phyloP scores from a whole-genome alignment of 306 rosid genomes.

The Cotoneaster glaucophyllus region DNA sequence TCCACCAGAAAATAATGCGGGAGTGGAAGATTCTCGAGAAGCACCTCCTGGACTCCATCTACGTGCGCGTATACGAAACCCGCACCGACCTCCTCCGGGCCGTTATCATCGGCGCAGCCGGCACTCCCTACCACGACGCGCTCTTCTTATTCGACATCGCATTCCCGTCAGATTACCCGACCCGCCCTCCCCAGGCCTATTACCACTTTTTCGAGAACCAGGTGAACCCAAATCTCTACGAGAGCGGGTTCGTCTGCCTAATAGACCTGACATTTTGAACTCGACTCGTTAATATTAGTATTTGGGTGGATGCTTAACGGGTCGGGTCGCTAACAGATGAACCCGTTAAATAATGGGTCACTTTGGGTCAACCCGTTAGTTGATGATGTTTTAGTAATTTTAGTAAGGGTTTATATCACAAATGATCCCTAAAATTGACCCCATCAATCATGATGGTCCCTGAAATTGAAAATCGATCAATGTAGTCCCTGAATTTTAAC shows the following conservation, averaged over 20 bases:
- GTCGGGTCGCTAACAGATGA: too few relatives aligned
- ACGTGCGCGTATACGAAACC: constrained; percentile 38
- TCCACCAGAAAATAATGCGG: constrained; percentile 29
- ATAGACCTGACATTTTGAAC: too few relatives aligned
- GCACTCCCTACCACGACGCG: constrained; percentile 52
- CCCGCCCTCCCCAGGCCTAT: constrained; percentile 24
- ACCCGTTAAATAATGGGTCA: too few relatives aligned
- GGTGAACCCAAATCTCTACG: constrained; percentile 38
- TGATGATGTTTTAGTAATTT: too few relatives aligned
- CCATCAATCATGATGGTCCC: too few relatives aligned
- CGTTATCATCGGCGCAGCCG: constrained; percentile 40
- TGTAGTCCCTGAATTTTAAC: too few relatives aligned
- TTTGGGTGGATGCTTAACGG: too few relatives aligned
- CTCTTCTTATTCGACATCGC: constrained; percentile 47
- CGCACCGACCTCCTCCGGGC: constrained; percentile 39
- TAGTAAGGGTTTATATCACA: too few relatives aligned
- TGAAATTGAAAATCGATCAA: too few relatives aligned
- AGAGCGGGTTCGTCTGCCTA: constrained; percentile 29
- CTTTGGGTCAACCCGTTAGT: too few relatives aligned
- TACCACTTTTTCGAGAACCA: constrained; percentile 30
- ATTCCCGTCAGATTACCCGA: constrained; percentile 34
- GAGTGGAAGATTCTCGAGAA: constrained; percentile 48
- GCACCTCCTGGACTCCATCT: constrained; percentile 44
- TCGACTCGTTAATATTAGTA: too few relatives aligned
- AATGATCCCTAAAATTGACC: too few relatives aligned